A percentile compares a stretch with the other conserved stretches of the same genome.
Evolutionary conservation across 345 rosid species (phyloP).

Genomic region (Cardamine chenopodiifolia): DNA sequence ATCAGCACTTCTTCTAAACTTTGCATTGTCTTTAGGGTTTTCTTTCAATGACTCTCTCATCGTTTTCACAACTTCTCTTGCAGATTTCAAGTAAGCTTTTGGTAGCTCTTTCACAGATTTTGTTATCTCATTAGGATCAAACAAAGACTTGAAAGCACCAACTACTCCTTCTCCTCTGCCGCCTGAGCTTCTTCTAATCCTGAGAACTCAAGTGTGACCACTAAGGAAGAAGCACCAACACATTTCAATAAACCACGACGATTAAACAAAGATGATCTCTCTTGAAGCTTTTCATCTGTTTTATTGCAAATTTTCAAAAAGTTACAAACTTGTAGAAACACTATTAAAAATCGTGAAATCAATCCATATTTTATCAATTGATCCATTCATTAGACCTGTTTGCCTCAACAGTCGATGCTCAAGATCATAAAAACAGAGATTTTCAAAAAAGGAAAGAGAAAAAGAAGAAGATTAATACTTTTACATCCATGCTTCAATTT

Average conservation of each 20-base stretch:
- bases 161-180: constrained; percentile 48
- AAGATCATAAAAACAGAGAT: background rate
- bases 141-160: constrained; percentile 65
- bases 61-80: constrained; percentile 78
- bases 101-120: constrained; percentile 81
- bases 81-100: constrained; percentile 86
- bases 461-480: background rate
- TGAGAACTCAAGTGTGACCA: constrained; percentile 24
- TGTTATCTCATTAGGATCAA: constrained; percentile 79
- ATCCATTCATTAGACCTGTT: background rate
- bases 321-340: background rate
- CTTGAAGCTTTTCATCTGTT: constrained; percentile 40
- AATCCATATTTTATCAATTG: background rate
- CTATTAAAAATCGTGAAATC: background rate
- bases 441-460: background rate
- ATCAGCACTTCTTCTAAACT: constrained; percentile 84
- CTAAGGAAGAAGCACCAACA: constrained; percentile 12
- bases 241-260: constrained; percentile 44
- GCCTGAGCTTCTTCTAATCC: constrained; percentile 23
- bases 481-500: constrained; percentile 25
- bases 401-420: background rate
- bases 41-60: constrained; percentile 80
- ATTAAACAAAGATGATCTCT: constrained; percentile 13
- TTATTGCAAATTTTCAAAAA: background rate
- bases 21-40: constrained; percentile 64